phyloP scores from a whole-genome alignment of 371 early-diverging fungal species.

The Mucor ambiguus region DNA sequence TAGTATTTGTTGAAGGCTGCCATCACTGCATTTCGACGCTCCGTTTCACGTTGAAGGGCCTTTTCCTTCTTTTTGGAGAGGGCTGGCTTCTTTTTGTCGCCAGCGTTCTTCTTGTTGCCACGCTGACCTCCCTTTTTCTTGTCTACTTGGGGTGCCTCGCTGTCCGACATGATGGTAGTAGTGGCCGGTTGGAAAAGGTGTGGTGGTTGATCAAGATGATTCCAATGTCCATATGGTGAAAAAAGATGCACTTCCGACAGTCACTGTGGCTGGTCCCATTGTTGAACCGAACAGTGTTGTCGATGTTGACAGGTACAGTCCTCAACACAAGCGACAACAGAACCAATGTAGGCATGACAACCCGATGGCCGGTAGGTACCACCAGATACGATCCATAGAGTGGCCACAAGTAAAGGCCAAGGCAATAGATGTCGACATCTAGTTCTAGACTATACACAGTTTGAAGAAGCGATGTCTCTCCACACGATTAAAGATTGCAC shows the following conservation, averaged over 20 bases:
- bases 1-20: slow-evolving; percentile 48
- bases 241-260: neutral
- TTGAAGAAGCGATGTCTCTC: neutral
- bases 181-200: neutral
- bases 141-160: slow-evolving; percentile 4
- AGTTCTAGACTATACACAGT: neutral
- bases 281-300: neutral
- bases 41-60: slow-evolving; percentile 33
- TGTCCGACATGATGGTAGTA: slow-evolving; percentile 12
- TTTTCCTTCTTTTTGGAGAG: slow-evolving; percentile 47
- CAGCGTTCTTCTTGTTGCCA: slow-evolving; percentile 19
- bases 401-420: no score
- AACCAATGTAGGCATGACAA: neutral
- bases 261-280: slow-evolving; percentile 1
- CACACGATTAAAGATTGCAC: no score
- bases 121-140: slow-evolving; percentile 16
- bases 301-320: neutral
- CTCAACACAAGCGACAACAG: neutral
- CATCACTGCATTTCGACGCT: slow-evolving; percentile 34
- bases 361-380: no score
- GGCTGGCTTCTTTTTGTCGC: slow-evolving; percentile 28
- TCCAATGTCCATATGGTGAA: neutral
- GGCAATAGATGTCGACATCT: neutral
- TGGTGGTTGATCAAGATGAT: neutral
- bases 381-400: no score